Base-by-base conservation (phyloP, 2,329 filamentous ascomycete genomes). In the Aureobasidium subglaciale region DNA sequence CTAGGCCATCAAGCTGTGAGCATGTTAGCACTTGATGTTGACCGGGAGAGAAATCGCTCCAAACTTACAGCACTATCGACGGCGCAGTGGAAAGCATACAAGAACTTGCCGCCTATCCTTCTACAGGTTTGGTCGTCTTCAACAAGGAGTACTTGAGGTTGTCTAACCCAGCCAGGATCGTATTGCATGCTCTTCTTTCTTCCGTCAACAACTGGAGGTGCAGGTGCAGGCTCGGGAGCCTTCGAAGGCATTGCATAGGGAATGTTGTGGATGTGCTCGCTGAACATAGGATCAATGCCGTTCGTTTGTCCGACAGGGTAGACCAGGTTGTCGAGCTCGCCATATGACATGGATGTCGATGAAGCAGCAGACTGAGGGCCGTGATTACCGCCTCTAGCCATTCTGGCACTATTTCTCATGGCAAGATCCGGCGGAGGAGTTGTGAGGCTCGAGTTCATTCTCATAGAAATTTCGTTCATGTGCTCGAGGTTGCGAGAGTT, bases 261-360 rank as follows among this genome's bases (percentile, higher is more conserved):
- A 56, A 96, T 95, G 68, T 95, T 96, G 73, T 92, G 84, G 66
- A 96, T 90, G 66, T 96, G 90, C 64, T 96, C 91, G 63, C 88
- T 87, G 67, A 92, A 91, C 79, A 95, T 93, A 1, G 92, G 91
- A 67, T 96, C 91, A 62, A 96, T 96, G 53, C 91, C 91, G 61
- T 95, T 88, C 0, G 86, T 93, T 61, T 90, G 84, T 16, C 91
- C 91, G 15, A 95, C 90, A 0, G 92, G 91, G 67, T 96, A 97
- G 9, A 96, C 90, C 54, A 95, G 81, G 60, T 79, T 80, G 59
- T 87, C 84, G 41, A 86, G 69, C 55, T 87, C 84, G 13, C 75
- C 75, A 35, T 78, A 78, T 5, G 76, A 76, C 65, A 82, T 73
- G 3, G 75, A 74, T 35, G 74, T 77, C 1, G 81, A 80, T 3